Evolutionary conservation across 768 basidiomycete genomes (phyloP).

Genomic region (Pulveroboletus frians): DNA sequence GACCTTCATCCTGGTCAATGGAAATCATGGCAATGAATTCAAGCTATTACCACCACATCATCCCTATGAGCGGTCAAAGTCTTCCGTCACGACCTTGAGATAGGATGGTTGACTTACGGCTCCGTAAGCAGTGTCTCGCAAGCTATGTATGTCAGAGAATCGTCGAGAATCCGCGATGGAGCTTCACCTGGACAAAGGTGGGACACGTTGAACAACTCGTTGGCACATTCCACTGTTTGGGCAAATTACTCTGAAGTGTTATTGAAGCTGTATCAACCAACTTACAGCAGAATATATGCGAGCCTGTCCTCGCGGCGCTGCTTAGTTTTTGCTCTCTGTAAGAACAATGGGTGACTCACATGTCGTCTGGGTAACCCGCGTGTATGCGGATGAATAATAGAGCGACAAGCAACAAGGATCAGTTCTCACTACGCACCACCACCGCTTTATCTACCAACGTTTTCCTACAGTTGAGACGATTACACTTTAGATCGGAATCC

Average conservation of each 20-base stretch:
- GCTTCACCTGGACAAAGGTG: constrained; percentile 69
- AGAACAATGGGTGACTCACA: constrained; percentile 34
- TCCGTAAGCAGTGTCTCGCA: constrained; percentile 78
- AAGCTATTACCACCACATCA: constrained; percentile 52
- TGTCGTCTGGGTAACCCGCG: constrained; percentile 41
- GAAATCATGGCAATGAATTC: neutral
- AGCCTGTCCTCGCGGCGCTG: constrained; percentile 43
- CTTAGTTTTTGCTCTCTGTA: neutral
- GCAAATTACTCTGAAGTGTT: neutral
- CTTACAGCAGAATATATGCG: constrained; percentile 81
- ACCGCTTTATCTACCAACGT: constrained; percentile 73
- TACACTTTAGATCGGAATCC: constrained; percentile 76
- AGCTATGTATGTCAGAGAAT: constrained; percentile 38
- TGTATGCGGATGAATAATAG: constrained; percentile 11
- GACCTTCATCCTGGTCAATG: constrained; percentile 41
- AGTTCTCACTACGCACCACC: constrained; percentile 51
- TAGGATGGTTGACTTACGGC: constrained; percentile 45
- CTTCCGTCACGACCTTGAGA: neutral
- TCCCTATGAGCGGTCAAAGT: constrained; percentile 23
- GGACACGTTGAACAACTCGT: constrained; percentile 72
- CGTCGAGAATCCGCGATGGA: neutral
- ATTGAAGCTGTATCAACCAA: neutral
- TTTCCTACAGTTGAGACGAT: constrained; percentile 70
- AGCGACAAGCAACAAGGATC: neutral
- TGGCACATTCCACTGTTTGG: constrained; percentile 71